Evolutionary conservation across 129 eudicot species (phyloP).

Genomic region (Lonicera japonica): DNA sequence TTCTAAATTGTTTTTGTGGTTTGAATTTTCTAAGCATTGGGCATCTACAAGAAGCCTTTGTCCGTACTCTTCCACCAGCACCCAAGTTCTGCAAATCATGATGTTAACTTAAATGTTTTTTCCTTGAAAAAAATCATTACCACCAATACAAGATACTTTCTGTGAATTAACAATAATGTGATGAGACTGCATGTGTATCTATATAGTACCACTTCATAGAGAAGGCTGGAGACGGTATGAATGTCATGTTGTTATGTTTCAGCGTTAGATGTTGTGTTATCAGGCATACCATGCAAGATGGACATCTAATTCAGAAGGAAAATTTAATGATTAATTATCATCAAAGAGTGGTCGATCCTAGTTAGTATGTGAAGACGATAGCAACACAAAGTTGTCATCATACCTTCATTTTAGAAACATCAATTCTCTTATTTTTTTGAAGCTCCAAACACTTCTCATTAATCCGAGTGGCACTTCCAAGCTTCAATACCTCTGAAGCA

Average conservation of each 20-base stretch:
- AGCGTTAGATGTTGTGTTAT: not conserved
- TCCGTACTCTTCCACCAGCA: conserved; percentile 45
- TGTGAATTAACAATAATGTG: not conserved
- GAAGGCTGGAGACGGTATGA: not conserved
- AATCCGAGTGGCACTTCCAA: conserved; percentile 57
- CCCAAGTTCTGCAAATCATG: conserved; percentile 48
- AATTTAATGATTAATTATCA: not conserved
- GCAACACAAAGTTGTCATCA: not conserved
- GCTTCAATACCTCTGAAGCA: conserved; percentile 63
- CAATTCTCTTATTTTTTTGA: conserved; percentile 65
- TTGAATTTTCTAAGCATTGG: conserved; percentile 76
- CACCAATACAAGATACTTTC: not conserved
- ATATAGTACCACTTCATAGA: not conserved
- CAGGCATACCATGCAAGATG: not conserved
- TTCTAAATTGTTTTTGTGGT: conserved; percentile 53
- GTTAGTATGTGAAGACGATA: not conserved
- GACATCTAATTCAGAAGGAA: not conserved
- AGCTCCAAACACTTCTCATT: conserved; percentile 90
- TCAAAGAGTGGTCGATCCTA: too few species aligned
- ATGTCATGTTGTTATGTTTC: not conserved
- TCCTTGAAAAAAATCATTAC: not conserved
- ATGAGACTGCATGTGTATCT: not conserved
- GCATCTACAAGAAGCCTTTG: conserved; percentile 74
- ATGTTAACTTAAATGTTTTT: conserved; percentile 4
- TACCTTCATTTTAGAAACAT: conserved; percentile 74